Evolutionary conservation across 2,329 filamentous ascomycete species (phyloP).

Genomic region (Penicillium sp.): DNA sequence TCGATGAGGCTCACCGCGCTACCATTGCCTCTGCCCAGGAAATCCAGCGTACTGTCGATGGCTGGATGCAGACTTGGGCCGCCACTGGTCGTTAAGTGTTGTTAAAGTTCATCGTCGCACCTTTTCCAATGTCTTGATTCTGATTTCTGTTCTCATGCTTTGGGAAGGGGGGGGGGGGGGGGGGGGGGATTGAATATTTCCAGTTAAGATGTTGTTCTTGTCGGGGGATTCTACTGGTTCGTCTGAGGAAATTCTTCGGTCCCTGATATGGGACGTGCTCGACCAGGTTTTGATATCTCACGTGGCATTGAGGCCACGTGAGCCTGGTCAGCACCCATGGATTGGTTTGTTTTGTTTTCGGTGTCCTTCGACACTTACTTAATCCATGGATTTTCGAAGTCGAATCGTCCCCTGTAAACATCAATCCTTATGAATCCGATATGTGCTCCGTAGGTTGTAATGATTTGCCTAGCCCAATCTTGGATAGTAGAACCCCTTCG

Average conservation of each 20-base stretch:
- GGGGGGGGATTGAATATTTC: background rate
- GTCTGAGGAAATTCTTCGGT: background rate
- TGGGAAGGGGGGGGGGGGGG: no score
- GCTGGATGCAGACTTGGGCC: conserved; percentile 22
- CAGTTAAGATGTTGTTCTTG: background rate
- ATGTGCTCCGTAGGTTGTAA: background rate
- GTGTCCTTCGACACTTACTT: background rate
- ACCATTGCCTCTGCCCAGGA: conserved; percentile 5
- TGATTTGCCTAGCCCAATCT: background rate
- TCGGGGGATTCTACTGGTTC: background rate
- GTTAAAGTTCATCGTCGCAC: background rate
- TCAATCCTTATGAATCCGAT: background rate
- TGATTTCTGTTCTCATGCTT: background rate
- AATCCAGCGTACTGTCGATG: conserved; percentile 19
- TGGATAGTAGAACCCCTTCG: background rate
- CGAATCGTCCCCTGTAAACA: background rate
- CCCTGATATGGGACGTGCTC: background rate
- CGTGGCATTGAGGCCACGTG: background rate
- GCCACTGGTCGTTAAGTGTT: conserved; percentile 1
- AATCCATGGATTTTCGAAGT: background rate
- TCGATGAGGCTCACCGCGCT: conserved; percentile 16
- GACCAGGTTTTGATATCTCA: background rate
- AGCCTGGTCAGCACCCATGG: background rate
- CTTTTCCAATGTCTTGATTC: background rate
- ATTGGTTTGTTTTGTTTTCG: background rate